Evolutionary conservation across 2,329 filamentous ascomycete species (phyloP).

Genomic region (Aspergillus neoniger): DNA sequence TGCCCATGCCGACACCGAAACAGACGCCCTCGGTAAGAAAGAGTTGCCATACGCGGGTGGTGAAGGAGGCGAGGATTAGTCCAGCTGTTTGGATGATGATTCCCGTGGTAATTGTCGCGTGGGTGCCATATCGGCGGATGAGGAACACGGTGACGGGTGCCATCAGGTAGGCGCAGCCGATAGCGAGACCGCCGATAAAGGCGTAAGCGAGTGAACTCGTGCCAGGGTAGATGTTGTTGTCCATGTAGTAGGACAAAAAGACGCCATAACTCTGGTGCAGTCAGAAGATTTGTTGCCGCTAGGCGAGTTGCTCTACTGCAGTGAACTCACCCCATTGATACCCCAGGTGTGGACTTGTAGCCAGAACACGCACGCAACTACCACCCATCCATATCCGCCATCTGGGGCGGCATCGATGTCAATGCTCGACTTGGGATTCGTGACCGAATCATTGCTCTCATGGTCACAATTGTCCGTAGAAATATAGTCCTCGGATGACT

Average conservation of each 20-base stretch:
- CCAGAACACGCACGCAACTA: constrained; percentile 7
- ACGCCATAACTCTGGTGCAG: constrained; percentile 5
- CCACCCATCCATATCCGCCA: constrained; percentile 8
- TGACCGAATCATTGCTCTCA: background rate
- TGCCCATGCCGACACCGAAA: constrained; percentile 44
- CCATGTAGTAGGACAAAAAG: constrained; percentile 10
- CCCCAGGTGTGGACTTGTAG: constrained; percentile 8
- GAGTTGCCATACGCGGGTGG: constrained; percentile 42
- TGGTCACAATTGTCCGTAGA: background rate
- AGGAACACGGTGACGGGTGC: constrained; percentile 3
- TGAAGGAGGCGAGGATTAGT: constrained; percentile 43
- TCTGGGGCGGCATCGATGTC: background rate
- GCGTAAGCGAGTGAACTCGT: constrained; percentile 5
- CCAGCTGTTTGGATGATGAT: constrained; percentile 36
- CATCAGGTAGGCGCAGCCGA: constrained; percentile 9
- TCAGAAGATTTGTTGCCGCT: background rate
- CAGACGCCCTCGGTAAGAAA: constrained; percentile 45
- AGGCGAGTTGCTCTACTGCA: background rate
- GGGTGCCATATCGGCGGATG: background rate
- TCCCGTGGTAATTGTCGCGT: constrained; percentile 23
- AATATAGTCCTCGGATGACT: background rate
- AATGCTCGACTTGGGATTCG: constrained; percentile 1
- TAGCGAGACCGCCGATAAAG: constrained; percentile 8
- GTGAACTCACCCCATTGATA: constrained; percentile 4
- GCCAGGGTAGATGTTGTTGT: constrained; percentile 3